Conservation (phyloP, 2,329 filamentous ascomycete genomes). For the Ilyonectria mors-panacis region DNA sequence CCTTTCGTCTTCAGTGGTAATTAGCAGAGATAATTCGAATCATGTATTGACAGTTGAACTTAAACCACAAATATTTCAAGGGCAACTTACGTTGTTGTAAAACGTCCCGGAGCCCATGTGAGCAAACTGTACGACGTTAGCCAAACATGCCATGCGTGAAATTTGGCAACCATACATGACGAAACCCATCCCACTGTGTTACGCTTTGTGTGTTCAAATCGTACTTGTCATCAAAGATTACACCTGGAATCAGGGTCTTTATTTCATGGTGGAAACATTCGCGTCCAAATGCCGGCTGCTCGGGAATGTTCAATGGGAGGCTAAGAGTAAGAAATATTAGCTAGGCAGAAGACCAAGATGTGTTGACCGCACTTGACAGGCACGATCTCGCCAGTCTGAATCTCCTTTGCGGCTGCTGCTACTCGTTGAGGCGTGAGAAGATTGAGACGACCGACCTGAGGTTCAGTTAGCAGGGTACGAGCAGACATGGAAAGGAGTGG, state of each 20-base stretch:
- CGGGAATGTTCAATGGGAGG: not conserved
- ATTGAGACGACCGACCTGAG: constrained; percentile 7
- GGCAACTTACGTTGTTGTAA: constrained; percentile 1
- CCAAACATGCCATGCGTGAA: not conserved
- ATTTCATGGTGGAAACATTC: constrained; percentile 4
- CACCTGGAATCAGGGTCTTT: not conserved
- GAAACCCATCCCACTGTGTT: constrained; percentile 12
- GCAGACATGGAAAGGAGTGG: not conserved
- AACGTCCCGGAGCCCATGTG: not conserved
- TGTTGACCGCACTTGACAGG: not conserved
- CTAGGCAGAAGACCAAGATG: no score
- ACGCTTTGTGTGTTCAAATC: constrained; percentile 15
- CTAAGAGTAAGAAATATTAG: not conserved
- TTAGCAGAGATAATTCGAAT: not conserved
- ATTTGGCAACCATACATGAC: not conserved
- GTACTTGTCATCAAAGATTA: constrained; percentile 1
- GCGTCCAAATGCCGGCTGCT: constrained; percentile 1
- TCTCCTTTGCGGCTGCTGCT: not conserved
- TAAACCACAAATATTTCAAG: no score
- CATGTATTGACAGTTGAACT: not conserved
- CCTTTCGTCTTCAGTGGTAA: not conserved
- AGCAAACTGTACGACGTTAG: not conserved
- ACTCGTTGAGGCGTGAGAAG: constrained; percentile 7
- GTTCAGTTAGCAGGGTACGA: not conserved
- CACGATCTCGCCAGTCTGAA: not conserved